Conservation (phyloP, 139 green algal species). For the Chlamydomonas sp. region DNA sequence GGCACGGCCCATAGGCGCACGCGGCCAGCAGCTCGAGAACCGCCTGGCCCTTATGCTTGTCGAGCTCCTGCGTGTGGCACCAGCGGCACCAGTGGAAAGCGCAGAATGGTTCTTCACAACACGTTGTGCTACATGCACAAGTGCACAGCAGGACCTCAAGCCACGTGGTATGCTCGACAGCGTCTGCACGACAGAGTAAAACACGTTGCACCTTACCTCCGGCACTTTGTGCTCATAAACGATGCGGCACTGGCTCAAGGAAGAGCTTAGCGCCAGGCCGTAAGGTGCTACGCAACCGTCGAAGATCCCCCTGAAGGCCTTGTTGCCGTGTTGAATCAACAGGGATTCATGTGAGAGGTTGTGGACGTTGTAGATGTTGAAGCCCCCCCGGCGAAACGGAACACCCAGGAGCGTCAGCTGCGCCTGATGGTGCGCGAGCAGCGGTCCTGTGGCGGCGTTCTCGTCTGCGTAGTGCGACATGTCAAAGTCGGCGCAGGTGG, state of each 20-base stretch:
- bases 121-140: background rate
- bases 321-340: background rate
- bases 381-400: background rate
- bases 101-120: no score
- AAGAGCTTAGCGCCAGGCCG: background rate
- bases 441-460: background rate
- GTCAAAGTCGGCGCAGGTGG: background rate
- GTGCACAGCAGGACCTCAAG: background rate
- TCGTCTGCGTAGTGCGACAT: background rate
- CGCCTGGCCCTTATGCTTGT: background rate
- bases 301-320: background rate
- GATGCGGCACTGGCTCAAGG: background rate
- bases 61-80: background rate
- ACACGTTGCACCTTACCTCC: background rate
- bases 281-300: background rate
- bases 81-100: background rate
- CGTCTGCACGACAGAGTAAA: background rate
- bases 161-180: no score
- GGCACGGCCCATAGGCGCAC: background rate
- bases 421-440: background rate
- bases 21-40: background rate
- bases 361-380: background rate
- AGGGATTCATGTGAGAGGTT: background rate
- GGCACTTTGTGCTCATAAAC: background rate
- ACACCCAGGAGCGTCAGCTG: constrained; percentile 10